A percentile compares a stretch with the other conserved stretches of the same genome.
These are phyloP conservation scores for Coemansia sp. DNA, from an alignment of 192 early-diverging fungal genomes.

Conservation along the genomic window DNA sequence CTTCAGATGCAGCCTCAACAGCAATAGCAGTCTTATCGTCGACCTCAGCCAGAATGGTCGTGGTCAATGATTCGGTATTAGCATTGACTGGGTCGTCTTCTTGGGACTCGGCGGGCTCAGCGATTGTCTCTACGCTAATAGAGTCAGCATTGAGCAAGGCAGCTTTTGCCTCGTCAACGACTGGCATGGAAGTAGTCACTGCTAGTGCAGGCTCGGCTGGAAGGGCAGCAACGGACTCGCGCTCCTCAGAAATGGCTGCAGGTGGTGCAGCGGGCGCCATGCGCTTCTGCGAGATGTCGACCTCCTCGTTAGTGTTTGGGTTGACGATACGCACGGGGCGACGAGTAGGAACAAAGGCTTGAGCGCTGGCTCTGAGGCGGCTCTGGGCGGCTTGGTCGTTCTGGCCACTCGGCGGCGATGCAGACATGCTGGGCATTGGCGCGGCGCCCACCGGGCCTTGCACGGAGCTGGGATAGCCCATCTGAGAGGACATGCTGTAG, in stretches of 20 bases:
- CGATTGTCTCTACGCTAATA: background rate
- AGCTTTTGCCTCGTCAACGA: constrained; percentile 1
- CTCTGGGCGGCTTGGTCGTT: constrained; percentile 2
- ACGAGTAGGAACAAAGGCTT: constrained; percentile 44
- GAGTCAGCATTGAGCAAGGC: background rate
- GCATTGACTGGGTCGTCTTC: too few relatives aligned
- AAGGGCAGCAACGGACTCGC: background rate
- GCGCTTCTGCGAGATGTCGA: constrained; percentile 61
- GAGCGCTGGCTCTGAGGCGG: constrained; percentile 31
- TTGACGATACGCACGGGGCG: constrained; percentile 73
- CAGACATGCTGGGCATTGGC: constrained; percentile 45
- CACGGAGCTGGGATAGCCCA: constrained; percentile 32
- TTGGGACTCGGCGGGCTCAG: too few relatives aligned
- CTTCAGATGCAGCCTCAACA: constrained; percentile 23
- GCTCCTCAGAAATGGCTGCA: background rate
- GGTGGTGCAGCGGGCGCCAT: constrained; percentile 33
- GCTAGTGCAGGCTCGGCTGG: background rate
- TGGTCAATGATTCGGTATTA: constrained; percentile 14
- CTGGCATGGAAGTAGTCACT: background rate
- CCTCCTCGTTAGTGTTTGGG: constrained; percentile 70
- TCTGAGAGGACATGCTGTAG: constrained; percentile 31
- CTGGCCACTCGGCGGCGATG: constrained; percentile 38
- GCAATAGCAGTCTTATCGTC: background rate
- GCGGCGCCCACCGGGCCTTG: constrained; percentile 18
- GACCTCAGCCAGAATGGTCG: constrained; percentile 8